phyloP scores from a whole-genome alignment of 2,329 filamentous ascomycete genomes.

The Pseudocercospora fuligena region DNA sequence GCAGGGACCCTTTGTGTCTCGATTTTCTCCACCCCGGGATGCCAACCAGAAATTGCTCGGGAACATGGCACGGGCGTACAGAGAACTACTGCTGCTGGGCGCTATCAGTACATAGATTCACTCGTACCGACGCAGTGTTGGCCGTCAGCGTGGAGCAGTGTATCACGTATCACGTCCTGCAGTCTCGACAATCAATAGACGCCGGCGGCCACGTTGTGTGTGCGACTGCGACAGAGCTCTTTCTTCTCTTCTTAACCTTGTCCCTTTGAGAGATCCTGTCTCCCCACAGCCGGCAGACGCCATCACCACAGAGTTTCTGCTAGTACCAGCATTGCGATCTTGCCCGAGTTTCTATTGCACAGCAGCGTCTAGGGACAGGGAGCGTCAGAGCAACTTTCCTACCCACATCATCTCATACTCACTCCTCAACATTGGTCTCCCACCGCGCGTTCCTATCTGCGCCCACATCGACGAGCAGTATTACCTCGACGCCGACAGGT shows the following conservation, averaged over 20 bases:
- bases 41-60: constrained; percentile 1
- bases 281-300: neutral
- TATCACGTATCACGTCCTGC: too few species aligned
- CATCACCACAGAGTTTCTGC: constrained; percentile 1
- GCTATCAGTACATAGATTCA: neutral
- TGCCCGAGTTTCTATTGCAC: constrained; percentile 6
- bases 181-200: neutral
- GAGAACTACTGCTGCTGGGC: neutral
- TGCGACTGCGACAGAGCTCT: neutral
- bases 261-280: constrained; percentile 1
- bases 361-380: neutral
- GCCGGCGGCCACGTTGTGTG: neutral
- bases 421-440: neutral
- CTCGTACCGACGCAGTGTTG: neutral
- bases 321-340: constrained; percentile 1
- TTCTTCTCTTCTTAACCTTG: neutral
- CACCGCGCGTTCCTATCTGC: neutral
- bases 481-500: neutral
- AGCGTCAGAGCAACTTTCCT: constrained; percentile 7
- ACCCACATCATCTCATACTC: constrained; percentile 5
- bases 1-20: neutral
- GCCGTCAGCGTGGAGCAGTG: neutral
- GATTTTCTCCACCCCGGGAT: neutral
- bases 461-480: neutral
- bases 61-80: neutral